phyloP scores from a whole-genome alignment of 306 rosid genomes.

The Medicago ruthenica region DNA sequence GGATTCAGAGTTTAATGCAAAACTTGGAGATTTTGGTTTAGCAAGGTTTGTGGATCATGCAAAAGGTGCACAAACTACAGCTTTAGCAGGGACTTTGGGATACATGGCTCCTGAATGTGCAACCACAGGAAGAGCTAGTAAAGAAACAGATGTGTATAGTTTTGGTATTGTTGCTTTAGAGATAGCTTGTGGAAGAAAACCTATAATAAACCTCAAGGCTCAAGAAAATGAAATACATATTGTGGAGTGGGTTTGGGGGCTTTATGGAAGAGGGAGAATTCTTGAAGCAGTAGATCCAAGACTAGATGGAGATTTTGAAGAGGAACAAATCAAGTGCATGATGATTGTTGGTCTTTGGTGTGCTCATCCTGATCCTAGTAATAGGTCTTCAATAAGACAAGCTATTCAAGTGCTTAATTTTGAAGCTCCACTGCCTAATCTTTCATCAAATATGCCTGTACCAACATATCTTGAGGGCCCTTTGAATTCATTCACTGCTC shows the following conservation, averaged over 20 bases:
- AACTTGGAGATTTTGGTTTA: conserved; percentile 54
- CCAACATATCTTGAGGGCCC: conserved; percentile 28
- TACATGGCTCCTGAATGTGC: conserved; percentile 56
- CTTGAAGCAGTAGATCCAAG: conserved; percentile 42
- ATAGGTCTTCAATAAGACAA: conserved; percentile 50
- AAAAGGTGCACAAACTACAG: conserved; percentile 46
- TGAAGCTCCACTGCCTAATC: conserved; percentile 42
- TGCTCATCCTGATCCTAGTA: conserved; percentile 45
- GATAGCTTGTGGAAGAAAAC: conserved; percentile 52
- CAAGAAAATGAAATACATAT: conserved; percentile 38
- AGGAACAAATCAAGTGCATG: conserved; percentile 37
- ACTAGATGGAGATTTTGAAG: conserved; percentile 40
- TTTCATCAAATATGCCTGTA: conserved; percentile 37
- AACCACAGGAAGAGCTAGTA: conserved; percentile 30
- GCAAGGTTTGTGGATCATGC: conserved; percentile 54
- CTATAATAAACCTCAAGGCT: not conserved
- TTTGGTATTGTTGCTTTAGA: conserved; percentile 54
- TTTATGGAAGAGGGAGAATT: conserved; percentile 46
- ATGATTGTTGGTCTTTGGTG: conserved; percentile 56
- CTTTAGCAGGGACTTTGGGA: conserved; percentile 51
- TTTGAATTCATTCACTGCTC: not conserved
- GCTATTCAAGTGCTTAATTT: conserved; percentile 46
- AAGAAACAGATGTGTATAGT: conserved; percentile 49
- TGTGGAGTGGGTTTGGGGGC: conserved; percentile 55
- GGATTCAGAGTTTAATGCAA: conserved; percentile 54